phyloP scores from a whole-genome alignment of 108 stramenopile species.

The Nitzschia sp. region DNA sequence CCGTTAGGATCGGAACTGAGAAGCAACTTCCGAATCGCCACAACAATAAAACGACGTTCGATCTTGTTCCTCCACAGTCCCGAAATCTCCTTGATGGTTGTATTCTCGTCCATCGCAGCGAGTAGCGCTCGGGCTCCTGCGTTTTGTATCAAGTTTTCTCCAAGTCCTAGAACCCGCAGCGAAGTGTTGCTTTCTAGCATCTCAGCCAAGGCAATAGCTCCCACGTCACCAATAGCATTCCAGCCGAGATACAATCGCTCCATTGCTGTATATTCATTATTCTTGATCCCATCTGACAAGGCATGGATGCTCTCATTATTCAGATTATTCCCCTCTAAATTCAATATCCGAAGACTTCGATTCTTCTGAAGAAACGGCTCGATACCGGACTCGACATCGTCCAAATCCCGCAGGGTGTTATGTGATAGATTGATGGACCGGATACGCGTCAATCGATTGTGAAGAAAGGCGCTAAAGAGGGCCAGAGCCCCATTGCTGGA shows the following conservation, averaged over 20 bases:
- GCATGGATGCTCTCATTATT: conserved; percentile 12
- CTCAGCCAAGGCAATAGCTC: conserved; percentile 22
- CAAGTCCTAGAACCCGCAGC: conserved; percentile 24
- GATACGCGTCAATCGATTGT: conserved; percentile 14
- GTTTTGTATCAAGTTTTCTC: conserved; percentile 31
- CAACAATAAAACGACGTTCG: conserved; percentile 30
- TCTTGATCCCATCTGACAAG: conserved; percentile 13
- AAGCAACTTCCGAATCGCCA: conserved; percentile 32
- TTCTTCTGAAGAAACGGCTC: conserved; percentile 18
- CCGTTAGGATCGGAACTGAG: neutral
- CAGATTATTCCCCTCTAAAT: conserved; percentile 31
- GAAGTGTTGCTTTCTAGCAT: conserved; percentile 27
- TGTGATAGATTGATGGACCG: conserved; percentile 19
- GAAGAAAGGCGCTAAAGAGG: conserved; percentile 23
- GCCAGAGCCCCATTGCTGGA: conserved; percentile 14
- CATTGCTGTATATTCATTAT: conserved; percentile 1
- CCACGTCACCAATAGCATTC: conserved; percentile 32
- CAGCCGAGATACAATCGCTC: conserved; percentile 23
- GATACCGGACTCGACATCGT: conserved; percentile 20
- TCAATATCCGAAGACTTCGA: conserved; percentile 19
- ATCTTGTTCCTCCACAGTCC: conserved; percentile 41
- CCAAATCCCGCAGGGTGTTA: conserved; percentile 22
- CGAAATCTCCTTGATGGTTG: conserved; percentile 26
- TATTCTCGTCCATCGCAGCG: conserved; percentile 26
- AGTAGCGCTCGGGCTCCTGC: conserved; percentile 26